These are phyloP conservation scores for Cercospora sp. DNA, from an alignment of 2,329 filamentous ascomycete genomes.

Conservation along the genomic window DNA sequence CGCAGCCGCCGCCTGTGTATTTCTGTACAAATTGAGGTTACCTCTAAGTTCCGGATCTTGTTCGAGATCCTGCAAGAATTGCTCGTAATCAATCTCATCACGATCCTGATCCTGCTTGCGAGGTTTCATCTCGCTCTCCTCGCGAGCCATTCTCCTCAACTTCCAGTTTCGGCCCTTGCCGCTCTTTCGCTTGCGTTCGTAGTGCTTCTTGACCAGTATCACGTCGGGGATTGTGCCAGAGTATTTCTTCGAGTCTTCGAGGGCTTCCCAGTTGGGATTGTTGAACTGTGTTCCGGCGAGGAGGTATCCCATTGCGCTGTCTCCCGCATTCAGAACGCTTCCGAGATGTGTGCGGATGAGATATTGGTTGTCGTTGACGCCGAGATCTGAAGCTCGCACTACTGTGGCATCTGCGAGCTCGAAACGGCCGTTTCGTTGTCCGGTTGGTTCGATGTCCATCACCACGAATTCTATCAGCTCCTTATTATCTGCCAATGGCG, in stretches of 20 bases:
- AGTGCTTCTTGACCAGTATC: slow-evolving; percentile 95
- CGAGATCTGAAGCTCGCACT: slow-evolving; percentile 81
- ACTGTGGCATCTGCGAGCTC: slow-evolving; percentile 85
- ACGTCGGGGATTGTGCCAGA: slow-evolving; percentile 83
- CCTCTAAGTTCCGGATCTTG: slow-evolving; percentile 86
- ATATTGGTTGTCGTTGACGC: slow-evolving; percentile 82
- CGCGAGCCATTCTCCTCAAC: slow-evolving; percentile 87
- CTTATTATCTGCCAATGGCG: slow-evolving; percentile 76
- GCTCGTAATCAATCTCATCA: slow-evolving; percentile 91
- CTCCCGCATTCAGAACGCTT: slow-evolving; percentile 78
- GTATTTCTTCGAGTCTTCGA: slow-evolving; percentile 77
- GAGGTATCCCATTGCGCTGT: slow-evolving; percentile 94
- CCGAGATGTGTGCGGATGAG: slow-evolving; percentile 90
- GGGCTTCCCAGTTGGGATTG: slow-evolving; percentile 77
- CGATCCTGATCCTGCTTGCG: slow-evolving; percentile 85
- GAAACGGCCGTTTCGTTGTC: slow-evolving; percentile 75
- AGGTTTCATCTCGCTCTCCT: slow-evolving; percentile 83
- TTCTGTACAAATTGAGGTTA: slow-evolving; percentile 83
- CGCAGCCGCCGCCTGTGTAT: slow-evolving; percentile 54
- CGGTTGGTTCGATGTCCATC: slow-evolving; percentile 86
- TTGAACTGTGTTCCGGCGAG: slow-evolving; percentile 90
- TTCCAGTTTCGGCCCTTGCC: slow-evolving; percentile 73
- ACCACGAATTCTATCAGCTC: slow-evolving; percentile 90
- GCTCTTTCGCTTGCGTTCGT: slow-evolving; percentile 75
- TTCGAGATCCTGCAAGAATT: slow-evolving; percentile 95